Evolutionary conservation across 202 grass and related monocot genomes (phyloP), one percentile per base, ranked within the genome.

Genomic region (Cymbopogon flexuosus): DNA sequence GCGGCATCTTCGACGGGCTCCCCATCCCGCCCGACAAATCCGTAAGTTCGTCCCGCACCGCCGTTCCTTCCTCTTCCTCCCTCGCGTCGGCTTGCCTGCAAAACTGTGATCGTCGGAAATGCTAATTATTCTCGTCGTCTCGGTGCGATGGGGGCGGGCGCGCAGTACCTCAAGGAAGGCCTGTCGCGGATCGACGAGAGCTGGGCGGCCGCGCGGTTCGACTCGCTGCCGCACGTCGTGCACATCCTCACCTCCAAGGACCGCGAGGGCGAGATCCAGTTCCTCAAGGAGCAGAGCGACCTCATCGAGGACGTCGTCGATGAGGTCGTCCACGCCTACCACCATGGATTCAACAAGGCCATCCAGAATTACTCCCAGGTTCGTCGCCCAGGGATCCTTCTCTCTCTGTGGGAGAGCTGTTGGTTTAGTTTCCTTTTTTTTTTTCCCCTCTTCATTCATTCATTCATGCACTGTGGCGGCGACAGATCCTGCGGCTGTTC

Each of bases 291-390:
- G 76, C 92, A 97, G 72, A 97, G 95, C 34, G 92, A 94, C 58
- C 89, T 97, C 54, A 86, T 97, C 8, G 92, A 97, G 84, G 95
- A 93, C 56, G 88, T 97, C 47, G 92, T 97, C 11, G 92, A 94
- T 62, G 95, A 97, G 86, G 92, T 97, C 61, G 95, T 94, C 34
- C 95, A 97, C 77, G 88, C 92, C 15, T 97, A 97, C 83, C 95
- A 97, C 77, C 96, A 99, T 49, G 96, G 96, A 37, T 98, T 98
- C 69, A 98, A 98, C 73, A 93, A 98, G 81, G 96, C 92, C 76
- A 98, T 98, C 73, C 92, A 98, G 84, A 95, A 98, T 61, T 98
- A 95, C 42, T 98, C 90, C 54, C 96, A 98, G 81, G 92, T 94
- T 33, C 73, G 79, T 65, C 63, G 16, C 36, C 10, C 21, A 57